A percentile compares a stretch with the other conserved stretches of the same genome.
phyloP scores from a whole-genome alignment of 2,329 filamentous ascomycete species.

The Cercospora zeina region DNA sequence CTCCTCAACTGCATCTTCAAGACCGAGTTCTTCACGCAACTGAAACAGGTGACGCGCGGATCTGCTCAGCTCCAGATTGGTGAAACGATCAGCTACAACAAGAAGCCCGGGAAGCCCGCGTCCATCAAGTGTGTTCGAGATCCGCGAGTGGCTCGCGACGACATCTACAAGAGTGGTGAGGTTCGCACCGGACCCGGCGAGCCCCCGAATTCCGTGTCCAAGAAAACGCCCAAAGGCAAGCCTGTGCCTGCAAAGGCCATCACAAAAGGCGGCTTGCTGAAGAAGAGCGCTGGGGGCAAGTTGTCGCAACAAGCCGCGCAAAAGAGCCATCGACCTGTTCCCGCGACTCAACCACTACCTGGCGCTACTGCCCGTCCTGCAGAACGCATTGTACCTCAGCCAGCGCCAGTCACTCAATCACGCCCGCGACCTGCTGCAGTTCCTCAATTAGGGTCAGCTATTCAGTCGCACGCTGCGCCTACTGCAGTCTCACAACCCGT shows the following conservation, averaged over 20 bases:
- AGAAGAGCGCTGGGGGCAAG: slow-evolving; percentile 70
- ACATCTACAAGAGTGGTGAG: slow-evolving; percentile 90
- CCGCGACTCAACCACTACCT: slow-evolving; percentile 46
- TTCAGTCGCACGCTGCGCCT: slow-evolving; percentile 59
- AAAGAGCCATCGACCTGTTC: slow-evolving; percentile 50
- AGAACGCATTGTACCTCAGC: slow-evolving; percentile 35
- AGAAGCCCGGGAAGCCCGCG: slow-evolving; percentile 93
- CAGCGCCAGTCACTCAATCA: slow-evolving; percentile 14
- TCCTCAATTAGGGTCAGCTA: slow-evolving; percentile 51
- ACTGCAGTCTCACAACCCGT: background rate
- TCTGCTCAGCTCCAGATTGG: slow-evolving; percentile 78
- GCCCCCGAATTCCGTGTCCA: slow-evolving; percentile 76
- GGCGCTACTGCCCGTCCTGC: slow-evolving; percentile 33
- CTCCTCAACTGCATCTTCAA: slow-evolving; percentile 91
- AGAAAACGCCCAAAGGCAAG: slow-evolving; percentile 82
- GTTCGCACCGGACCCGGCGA: slow-evolving; percentile 87
- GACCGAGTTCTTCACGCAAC: slow-evolving; percentile 93
- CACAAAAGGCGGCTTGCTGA: slow-evolving; percentile 88
- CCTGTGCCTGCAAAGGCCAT: slow-evolving; percentile 85
- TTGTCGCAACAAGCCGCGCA: slow-evolving; percentile 57
- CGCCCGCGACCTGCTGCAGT: slow-evolving; percentile 13
- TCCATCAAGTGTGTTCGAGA: slow-evolving; percentile 89
- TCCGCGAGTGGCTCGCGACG: slow-evolving; percentile 66
- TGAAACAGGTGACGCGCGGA: slow-evolving; percentile 75
- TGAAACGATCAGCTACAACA: slow-evolving; percentile 90